A percentile compares a stretch with the other conserved stretches of the same genome.
phyloP scores from a whole-genome alignment of 179 eudicot genomes.

The Vitellaria paradoxa region DNA sequence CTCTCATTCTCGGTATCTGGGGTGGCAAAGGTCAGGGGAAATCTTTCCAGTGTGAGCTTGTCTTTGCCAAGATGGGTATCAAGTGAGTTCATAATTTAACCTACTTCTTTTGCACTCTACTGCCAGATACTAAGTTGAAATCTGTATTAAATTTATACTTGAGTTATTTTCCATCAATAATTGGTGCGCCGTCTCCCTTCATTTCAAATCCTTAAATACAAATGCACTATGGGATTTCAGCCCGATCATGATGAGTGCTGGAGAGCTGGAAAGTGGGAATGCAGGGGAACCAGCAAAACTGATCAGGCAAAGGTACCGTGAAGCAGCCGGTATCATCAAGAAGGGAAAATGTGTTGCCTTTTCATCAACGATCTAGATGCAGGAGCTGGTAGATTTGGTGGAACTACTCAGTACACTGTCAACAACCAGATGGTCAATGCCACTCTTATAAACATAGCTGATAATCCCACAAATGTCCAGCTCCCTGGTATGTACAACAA shows the following conservation, averaged over 20 bases:
- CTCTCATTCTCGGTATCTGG: slow-evolving; percentile 79
- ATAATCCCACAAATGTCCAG: slow-evolving; percentile 69
- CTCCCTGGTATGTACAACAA: slow-evolving; percentile 88
- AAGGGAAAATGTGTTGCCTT: slow-evolving; percentile 76
- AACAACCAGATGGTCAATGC: slow-evolving; percentile 90
- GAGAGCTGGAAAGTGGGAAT: slow-evolving; percentile 67
- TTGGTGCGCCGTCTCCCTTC: too few species aligned
- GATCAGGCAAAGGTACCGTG: slow-evolving; percentile 75
- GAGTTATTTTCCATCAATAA: too few species aligned
- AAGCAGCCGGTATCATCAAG: slow-evolving; percentile 67
- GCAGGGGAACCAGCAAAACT: slow-evolving; percentile 77
- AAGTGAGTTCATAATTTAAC: slow-evolving; percentile 37
- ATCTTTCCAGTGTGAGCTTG: slow-evolving; percentile 80
- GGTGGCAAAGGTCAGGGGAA: slow-evolving; percentile 85
- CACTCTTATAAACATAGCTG: slow-evolving; percentile 88
- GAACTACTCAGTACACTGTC: slow-evolving; percentile 74
- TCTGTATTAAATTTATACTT: too few species aligned
- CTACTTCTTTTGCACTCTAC: background rate
- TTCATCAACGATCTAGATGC: slow-evolving; percentile 86
- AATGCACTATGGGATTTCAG: slow-evolving; percentile 22
- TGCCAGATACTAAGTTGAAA: background rate
- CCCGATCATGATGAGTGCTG: slow-evolving; percentile 82
- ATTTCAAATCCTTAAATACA: background rate
- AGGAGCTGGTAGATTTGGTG: slow-evolving; percentile 78
- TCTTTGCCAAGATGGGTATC: slow-evolving; percentile 78